phyloP scores from a whole-genome alignment of 257 asterid genomes.

The Paraleonurus japonicus region DNA sequence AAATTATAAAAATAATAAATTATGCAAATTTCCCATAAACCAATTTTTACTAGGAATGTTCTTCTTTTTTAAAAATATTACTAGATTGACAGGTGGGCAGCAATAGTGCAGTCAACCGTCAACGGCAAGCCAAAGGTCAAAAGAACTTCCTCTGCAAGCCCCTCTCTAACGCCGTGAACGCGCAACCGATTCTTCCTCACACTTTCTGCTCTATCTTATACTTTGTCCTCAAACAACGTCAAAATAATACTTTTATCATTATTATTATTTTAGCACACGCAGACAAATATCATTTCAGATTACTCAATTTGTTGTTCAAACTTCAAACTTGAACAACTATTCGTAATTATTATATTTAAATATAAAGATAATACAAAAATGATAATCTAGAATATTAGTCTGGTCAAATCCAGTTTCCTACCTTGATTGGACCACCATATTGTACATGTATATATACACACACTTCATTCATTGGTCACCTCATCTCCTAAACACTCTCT shows the following conservation, averaged over 20 bases:
- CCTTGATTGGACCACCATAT: not conserved
- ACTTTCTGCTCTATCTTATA: conserved; percentile 15
- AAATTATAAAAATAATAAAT: too few species aligned
- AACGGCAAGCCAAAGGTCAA: not conserved
- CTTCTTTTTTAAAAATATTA: too few species aligned
- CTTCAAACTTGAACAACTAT: conserved; percentile 34
- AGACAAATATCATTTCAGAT: conserved; percentile 29
- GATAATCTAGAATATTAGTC: conserved; percentile 2
- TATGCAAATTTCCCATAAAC: too few species aligned
- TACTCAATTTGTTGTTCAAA: conserved; percentile 28
- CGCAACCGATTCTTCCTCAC: conserved; percentile 29
- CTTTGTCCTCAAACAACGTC: conserved; percentile 30
- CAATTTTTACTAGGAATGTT: too few species aligned
- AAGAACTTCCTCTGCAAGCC: conserved; percentile 2
- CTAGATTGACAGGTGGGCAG: not conserved
- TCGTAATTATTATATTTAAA: not conserved
- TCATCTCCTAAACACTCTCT: not conserved
- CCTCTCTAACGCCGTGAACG: conserved; percentile 19
- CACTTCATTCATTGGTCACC: not conserved
- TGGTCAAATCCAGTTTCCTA: not conserved
- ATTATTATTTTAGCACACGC: conserved; percentile 22
- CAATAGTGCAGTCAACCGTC: not conserved
- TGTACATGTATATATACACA: not conserved
- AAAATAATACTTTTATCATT: not conserved
- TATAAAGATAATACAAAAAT: not conserved